Conservation (phyloP, 805 yeast species). For the Myxozyma udenii region DNA sequence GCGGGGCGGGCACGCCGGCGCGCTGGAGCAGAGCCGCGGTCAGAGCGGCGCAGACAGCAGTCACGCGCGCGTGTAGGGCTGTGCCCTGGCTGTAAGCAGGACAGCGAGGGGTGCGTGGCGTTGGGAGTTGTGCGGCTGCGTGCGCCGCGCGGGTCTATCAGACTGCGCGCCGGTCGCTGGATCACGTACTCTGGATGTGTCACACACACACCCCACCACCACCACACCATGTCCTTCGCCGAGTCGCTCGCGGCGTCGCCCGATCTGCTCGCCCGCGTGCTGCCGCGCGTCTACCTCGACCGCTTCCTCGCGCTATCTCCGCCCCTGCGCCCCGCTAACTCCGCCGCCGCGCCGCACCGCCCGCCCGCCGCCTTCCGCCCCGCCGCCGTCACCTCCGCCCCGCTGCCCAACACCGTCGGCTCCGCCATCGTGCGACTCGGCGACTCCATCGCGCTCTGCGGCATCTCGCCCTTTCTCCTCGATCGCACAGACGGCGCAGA, state of each 20-base stretch:
- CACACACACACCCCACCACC: no score
- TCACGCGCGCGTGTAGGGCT: conserved; percentile 4
- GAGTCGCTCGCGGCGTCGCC: conserved; percentile 24
- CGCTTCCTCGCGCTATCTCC: conserved; percentile 18
- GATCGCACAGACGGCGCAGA: background rate
- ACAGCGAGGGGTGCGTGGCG: background rate
- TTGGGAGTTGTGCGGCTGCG: background rate
- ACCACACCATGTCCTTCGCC: no score
- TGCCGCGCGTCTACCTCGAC: conserved; percentile 20
- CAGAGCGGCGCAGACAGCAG: background rate
- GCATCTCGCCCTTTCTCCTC: conserved; percentile 18
- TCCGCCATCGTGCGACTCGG: conserved; percentile 29
- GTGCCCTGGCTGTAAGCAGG: background rate
- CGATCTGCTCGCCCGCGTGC: conserved; percentile 18
- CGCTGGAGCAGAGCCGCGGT: background rate
- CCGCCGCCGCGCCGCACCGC: conserved; percentile 1
- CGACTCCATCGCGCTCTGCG: conserved; percentile 23
- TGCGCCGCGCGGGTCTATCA: no score
- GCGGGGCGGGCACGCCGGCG: no score
- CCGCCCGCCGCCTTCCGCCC: conserved; percentile 18
- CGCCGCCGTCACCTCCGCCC: conserved; percentile 13
- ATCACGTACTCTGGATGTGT: no score
- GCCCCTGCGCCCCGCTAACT: conserved; percentile 25
- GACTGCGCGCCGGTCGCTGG: no score
- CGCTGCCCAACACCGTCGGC: conserved; percentile 22